Evolutionary conservation across 2,329 filamentous ascomycete genomes (phyloP), one percentile per base, ranked within the genome.

Genomic region (Ophiostoma piceae): DNA sequence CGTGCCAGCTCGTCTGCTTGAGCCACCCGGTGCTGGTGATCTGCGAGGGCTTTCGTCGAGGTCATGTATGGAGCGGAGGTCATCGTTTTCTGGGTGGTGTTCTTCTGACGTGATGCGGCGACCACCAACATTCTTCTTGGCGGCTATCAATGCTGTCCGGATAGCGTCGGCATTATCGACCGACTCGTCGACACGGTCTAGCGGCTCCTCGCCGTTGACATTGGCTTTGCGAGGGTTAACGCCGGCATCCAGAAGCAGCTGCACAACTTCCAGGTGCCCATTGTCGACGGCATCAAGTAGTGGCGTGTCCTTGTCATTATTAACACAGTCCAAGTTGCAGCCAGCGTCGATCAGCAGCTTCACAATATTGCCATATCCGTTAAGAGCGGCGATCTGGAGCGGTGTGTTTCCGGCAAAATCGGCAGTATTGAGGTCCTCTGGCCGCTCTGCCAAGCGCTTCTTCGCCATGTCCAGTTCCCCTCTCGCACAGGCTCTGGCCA

Each of bases 341-440:
- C 92, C 92, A 72, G 92, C 89, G 9, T 92, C 87, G 72, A 99
- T 88, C 54, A 99, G 82, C 68, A 96, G 90, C 77, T 91, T 89
- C 54, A 98, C 95, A 70, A 98, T 94, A 69, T 95, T 87, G 41
- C 89, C 89, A 77, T 90, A 91, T 7, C 95, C 95, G 76, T 95
- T 90, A 71, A 99, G 84, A 41, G 94, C 89, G 43, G 95, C 94
- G 74, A 97, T 95, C 78, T 99, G 95, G 43, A 99, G 83, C 32
- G 95, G 95, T 0, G 94, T 96, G 76, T 98, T 98, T n/a, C 92
- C 92, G 16, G 95, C 95, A 77, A 97, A 96, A 77, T 99, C 95
- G 32, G 92, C 88, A 71, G 94, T 86, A 74, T 99, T 92, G 69
- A 98, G 79, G 78, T 98, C 93, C 72, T 96, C 92, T 0, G 92